A percentile compares a stretch with the other conserved stretches of the same genome.
phyloP scores from a whole-genome alignment of 2,329 filamentous ascomycete species.

The Fusarium longipes region DNA sequence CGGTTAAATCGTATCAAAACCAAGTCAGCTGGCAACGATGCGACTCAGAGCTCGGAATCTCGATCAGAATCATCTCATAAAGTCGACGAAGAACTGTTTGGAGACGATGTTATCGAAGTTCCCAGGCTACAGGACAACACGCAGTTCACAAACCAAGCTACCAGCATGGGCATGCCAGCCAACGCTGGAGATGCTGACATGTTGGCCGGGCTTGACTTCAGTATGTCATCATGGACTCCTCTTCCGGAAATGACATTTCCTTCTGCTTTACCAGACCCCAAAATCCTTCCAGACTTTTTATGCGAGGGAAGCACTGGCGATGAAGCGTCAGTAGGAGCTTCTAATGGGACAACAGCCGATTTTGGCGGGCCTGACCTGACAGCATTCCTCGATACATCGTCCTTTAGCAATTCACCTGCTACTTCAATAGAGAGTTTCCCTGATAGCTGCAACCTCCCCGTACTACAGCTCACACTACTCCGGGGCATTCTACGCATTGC shows the following conservation, averaged over 20 bases:
- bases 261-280: constrained; percentile 31
- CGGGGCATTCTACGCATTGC: constrained; percentile 61
- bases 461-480: constrained; percentile 62
- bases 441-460: constrained; percentile 61
- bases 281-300: constrained; percentile 18
- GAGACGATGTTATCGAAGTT: constrained; percentile 18
- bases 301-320: constrained; percentile 13
- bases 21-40: constrained; percentile 19
- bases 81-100: constrained; percentile 5
- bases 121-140: neutral
- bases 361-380: constrained; percentile 24
- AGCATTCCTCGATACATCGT: constrained; percentile 35
- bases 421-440: constrained; percentile 48
- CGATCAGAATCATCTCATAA: neutral
- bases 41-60: constrained; percentile 1
- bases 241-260: constrained; percentile 32
- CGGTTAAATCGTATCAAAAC: constrained; percentile 46
- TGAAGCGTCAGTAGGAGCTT: neutral
- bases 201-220: constrained; percentile 40
- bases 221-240: constrained; percentile 41
- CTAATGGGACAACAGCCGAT: neutral
- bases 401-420: constrained; percentile 34
- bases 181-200: constrained; percentile 23
- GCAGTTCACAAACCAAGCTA: neutral
- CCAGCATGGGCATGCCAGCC: constrained; percentile 4